Conservation (phyloP, 176 grass and related monocot species). For the Bolboschoenus planiculmis region DNA sequence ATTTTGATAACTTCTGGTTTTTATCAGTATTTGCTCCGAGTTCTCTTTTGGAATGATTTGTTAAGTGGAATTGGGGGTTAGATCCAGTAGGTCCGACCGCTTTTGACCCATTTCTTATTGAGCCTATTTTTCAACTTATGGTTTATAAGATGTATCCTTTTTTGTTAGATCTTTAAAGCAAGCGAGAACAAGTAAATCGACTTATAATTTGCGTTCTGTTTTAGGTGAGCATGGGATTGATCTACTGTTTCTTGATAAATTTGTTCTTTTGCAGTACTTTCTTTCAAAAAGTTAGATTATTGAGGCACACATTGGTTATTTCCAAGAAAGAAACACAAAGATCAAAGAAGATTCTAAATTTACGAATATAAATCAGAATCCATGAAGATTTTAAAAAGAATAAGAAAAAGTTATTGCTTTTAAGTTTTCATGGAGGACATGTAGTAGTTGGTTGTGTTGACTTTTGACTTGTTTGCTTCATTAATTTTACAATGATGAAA, state of each 20-base stretch:
- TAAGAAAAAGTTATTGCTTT: background rate
- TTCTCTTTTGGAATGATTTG: background rate
- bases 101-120: background rate
- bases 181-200: background rate
- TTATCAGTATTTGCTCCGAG: background rate
- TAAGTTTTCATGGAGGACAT: background rate
- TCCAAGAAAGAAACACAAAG: background rate
- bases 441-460: background rate
- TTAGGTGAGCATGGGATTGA: background rate
- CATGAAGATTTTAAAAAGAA: background rate
- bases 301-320: background rate
- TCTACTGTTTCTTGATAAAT: background rate
- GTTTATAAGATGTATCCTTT: background rate
- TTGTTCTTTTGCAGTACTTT: background rate
- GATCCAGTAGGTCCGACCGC: background rate
- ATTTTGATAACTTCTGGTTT: background rate
- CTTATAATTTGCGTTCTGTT: background rate
- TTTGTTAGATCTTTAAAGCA: background rate
- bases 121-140: background rate
- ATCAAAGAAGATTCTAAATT: background rate
- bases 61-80: slow-evolving; percentile 8
- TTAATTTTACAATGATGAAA: background rate
- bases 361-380: background rate
- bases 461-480: background rate
- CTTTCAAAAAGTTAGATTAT: background rate